phyloP scores from a whole-genome alignment of 176 grass and related monocot species.

The Rhynchospora tenuis region DNA sequence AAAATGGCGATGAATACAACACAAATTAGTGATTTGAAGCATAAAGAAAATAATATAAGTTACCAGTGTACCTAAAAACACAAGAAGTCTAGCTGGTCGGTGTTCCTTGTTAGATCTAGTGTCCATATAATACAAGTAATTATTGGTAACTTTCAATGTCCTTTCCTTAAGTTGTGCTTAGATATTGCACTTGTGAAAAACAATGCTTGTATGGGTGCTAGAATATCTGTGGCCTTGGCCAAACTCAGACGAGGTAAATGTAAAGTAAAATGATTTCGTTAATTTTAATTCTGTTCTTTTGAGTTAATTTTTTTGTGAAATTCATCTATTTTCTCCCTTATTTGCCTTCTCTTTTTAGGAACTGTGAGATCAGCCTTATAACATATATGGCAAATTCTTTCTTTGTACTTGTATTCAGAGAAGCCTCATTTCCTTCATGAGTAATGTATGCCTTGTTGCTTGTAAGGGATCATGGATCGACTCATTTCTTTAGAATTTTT shows the following conservation, averaged over 20 bases:
- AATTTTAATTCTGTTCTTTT: background rate
- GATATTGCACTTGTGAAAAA: conserved; percentile 97
- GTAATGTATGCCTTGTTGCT: background rate
- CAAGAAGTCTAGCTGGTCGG: background rate
- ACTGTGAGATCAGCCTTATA: conserved; percentile 42
- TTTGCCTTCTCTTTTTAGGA: conserved; percentile 29
- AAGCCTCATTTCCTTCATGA: background rate
- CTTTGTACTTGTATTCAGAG: background rate
- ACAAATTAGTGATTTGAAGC: background rate
- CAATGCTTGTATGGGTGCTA: conserved; percentile 71
- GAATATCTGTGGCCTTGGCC: conserved; percentile 66
- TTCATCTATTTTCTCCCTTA: background rate
- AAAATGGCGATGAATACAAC: background rate
- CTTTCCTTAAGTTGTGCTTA: conserved; percentile 46
- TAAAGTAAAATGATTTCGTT: conserved; percentile 25
- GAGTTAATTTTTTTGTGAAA: background rate
- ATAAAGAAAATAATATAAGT: background rate
- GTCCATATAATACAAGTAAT: background rate
- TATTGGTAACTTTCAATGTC: background rate
- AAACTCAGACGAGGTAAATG: conserved; percentile 31
- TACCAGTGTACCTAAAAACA: background rate
- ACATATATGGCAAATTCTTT: background rate
- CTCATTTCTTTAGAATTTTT: background rate
- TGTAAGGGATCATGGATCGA: background rate
- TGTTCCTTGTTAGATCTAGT: background rate